Evolutionary conservation across 2,329 filamentous ascomycete genomes (phyloP).

Genomic region (Mycosphaerella sp.): DNA sequence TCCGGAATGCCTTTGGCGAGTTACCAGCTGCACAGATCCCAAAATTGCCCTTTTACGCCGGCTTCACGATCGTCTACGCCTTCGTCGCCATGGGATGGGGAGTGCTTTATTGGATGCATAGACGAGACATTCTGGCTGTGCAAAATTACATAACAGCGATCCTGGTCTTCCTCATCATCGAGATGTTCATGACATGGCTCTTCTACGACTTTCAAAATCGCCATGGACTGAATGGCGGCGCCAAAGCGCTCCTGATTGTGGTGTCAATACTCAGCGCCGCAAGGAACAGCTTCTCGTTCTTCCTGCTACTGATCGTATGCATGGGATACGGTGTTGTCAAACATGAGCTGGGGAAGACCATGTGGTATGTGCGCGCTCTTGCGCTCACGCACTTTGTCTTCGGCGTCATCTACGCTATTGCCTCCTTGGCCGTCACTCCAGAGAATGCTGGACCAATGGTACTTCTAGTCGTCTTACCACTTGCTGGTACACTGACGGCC

Average conservation of each 20-base stretch:
- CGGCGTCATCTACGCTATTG: conserved; percentile 85
- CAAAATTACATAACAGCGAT: conserved; percentile 99
- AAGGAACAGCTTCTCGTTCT: conserved; percentile 97
- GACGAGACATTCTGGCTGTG: conserved; percentile 87
- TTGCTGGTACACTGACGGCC: conserved; percentile 84
- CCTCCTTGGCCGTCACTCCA: conserved; percentile 79
- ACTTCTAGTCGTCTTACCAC: conserved; percentile 83
- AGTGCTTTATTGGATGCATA: conserved; percentile 91
- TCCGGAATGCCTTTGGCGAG: conserved; percentile 94
- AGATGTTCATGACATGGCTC: conserved; percentile 98
- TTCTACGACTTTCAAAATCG: conserved; percentile 97
- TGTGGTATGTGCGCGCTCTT: conserved; percentile 87
- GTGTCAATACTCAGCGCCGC: conserved; percentile 92
- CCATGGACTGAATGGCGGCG: conserved; percentile 73
- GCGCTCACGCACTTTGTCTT: conserved; percentile 93
- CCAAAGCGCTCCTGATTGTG: conserved; percentile 80
- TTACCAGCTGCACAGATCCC: conserved; percentile 92
- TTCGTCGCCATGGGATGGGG: conserved; percentile 83
- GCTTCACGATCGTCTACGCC: conserved; percentile 87
- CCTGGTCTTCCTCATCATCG: conserved; percentile 83
- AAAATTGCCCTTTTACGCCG: conserved; percentile 95
- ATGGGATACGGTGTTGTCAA: conserved; percentile 99
- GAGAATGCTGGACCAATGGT: conserved; percentile 86
- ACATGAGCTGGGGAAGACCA: conserved; percentile 80
- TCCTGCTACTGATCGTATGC: conserved; percentile 92